Evolutionary conservation across 176 grass and related monocot genomes (phyloP).

Genomic region (barley (Hordeum vulgare)): DNA sequence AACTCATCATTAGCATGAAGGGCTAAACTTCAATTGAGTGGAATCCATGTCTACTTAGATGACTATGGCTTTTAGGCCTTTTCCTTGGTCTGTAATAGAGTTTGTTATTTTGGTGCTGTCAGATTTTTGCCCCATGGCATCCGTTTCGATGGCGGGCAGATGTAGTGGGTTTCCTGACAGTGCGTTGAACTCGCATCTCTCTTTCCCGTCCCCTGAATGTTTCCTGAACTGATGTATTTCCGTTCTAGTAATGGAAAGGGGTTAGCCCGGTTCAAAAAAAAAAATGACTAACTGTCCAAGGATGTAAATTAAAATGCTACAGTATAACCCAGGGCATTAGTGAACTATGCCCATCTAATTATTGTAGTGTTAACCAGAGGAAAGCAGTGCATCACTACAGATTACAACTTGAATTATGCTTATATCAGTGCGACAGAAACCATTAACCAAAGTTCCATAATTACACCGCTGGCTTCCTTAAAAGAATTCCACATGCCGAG

Average conservation of each 20-base stretch:
- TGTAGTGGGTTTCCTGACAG: no score
- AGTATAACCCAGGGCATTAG: background rate
- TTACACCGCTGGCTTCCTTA: background rate
- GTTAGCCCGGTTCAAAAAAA: no score
- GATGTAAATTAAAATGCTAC: background rate
- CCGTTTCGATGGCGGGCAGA: no score
- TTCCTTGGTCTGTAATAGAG: no score
- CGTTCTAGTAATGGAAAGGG: no score
- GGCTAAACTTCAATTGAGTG: no score
- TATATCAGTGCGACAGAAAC: background rate
- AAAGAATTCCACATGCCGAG: background rate
- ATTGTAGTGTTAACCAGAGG: background rate
- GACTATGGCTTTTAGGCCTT: no score
- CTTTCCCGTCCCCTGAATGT: no score
- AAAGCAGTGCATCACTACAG: background rate
- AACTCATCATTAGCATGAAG: background rate
- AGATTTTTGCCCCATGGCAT: no score
- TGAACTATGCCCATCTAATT: background rate
- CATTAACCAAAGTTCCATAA: background rate
- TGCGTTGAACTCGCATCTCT: no score
- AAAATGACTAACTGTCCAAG: background rate
- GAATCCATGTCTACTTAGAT: background rate
- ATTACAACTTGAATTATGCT: background rate
- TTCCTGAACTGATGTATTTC: no score
- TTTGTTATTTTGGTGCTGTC: no score